Base-by-base conservation (phyloP, 768 basidiomycete genomes). In the Lactarius deliciosus region DNA sequence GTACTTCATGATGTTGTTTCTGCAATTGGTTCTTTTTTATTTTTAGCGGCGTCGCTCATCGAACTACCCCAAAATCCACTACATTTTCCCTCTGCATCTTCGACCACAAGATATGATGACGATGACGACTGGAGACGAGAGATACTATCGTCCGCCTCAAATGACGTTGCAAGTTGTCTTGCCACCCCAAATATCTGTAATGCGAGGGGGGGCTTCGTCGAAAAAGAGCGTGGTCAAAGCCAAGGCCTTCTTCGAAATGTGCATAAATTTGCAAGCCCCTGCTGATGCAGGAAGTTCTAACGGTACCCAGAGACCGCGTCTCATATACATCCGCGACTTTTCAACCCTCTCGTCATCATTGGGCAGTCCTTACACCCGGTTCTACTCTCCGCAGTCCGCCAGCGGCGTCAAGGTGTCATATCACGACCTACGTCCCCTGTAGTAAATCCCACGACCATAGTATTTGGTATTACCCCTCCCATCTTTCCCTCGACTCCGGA, bases 391-490 rank as follows among this genome's bases (percentile, higher is more conserved):
- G 88, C 92, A 15, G 90, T 96, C n/a, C 85, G 88, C 53, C 81
- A 87, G 63, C 83, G 92, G 43, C 85, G 94, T 38, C 82, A 85
- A 69, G 87, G 89, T 2, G 81, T 87, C 3, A 77, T 88, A 9
- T 77, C 86, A 0, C 80, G 85, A 34, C 81, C 86, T 13, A 80
- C 85, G 6, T 84, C 86, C n/a, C 82, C 86, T 1, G 82, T 87
- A 15, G 70, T 76, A 41, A 86, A 86, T 73, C 92, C 94, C 3
- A 91, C 89, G 71, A 85, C 88, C 9, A 92, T 97, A 57, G 81
- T 97, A 20, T 91, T 96, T 72, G 93, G 94, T n/a, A 86, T 92
- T 72, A 88, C 90, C 0, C 93, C 94, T 32, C 79, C 91, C 4
- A 77, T 94, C n/a, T 78, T 85, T 16, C 81, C 84, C n/a, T 78